Conservation (phyloP, 106 monocot species). For the Vanilla planifolia region DNA sequence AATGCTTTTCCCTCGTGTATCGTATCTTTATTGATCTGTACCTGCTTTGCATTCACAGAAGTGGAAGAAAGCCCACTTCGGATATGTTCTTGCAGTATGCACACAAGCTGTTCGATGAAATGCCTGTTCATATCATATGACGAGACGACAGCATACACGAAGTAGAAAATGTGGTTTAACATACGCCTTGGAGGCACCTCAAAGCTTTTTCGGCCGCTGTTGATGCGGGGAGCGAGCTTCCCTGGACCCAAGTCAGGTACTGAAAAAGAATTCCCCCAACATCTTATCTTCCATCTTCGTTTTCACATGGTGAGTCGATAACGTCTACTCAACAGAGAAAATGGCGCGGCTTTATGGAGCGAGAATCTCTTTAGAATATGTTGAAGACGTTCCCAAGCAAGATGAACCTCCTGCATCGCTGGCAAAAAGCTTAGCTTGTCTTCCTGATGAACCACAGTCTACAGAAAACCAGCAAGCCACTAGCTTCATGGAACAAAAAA, state of each 20-base stretch:
- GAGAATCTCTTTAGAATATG: slow-evolving; percentile 17
- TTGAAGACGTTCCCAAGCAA: slow-evolving; percentile 4
- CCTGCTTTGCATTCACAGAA: no score
- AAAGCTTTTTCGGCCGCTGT: no score
- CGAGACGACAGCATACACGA: slow-evolving; percentile 1
- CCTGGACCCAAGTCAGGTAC: background rate
- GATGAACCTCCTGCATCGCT: slow-evolving; percentile 23
- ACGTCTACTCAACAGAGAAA: slow-evolving; percentile 8
- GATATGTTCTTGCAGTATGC: no score
- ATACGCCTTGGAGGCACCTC: no score
- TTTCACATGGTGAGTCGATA: no score
- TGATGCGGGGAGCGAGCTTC: background rate
- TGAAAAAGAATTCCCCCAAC: background rate
- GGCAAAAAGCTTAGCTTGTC: slow-evolving; percentile 79
- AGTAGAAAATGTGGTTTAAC: background rate
- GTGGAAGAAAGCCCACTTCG: no score
- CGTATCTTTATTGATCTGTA: no score
- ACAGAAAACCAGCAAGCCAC: slow-evolving; percentile 16
- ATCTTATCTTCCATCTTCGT: no score
- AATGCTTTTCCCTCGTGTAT: no score
- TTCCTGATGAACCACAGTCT: slow-evolving; percentile 36
- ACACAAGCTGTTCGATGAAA: slow-evolving; percentile 3
- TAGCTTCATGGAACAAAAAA: slow-evolving; percentile 51
- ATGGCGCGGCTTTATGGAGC: background rate
- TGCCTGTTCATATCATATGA: background rate